phyloP scores from a whole-genome alignment of 2,329 filamentous ascomycete genomes.

The Aureobasidium uvarum region DNA sequence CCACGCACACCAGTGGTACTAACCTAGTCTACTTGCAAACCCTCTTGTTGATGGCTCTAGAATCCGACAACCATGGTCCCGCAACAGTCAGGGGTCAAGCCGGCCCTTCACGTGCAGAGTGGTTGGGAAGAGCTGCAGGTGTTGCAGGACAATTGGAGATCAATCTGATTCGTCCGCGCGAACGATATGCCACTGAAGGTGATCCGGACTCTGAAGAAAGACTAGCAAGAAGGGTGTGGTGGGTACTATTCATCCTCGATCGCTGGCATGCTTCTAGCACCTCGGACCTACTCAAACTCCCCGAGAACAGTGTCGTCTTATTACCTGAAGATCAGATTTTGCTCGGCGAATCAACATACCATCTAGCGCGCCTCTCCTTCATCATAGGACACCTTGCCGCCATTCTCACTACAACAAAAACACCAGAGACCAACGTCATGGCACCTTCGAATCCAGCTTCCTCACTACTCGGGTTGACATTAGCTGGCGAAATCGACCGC shows the following conservation, averaged over 20 bases:
- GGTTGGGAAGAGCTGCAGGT: conserved; percentile 65
- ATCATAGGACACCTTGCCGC: conserved; percentile 57
- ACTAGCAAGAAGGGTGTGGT: conserved; percentile 66
- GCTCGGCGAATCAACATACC: conserved; percentile 63
- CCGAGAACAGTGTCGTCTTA: conserved; percentile 60
- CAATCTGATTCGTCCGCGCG: conserved; percentile 48
- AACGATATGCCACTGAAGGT: conserved; percentile 45
- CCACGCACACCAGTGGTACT: conserved; percentile 43
- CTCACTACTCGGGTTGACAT: conserved; percentile 50
- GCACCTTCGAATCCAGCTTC: conserved; percentile 44
- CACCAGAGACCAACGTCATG: conserved; percentile 47
- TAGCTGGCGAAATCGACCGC: conserved; percentile 61
- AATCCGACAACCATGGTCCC: conserved; percentile 59
- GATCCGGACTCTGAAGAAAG: conserved; percentile 62
- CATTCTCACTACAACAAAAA: conserved; percentile 48
- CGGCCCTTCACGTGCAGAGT: conserved; percentile 51
- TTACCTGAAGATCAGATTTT: conserved; percentile 58
- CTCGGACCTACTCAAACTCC: conserved; percentile 61
- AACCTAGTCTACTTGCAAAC: conserved; percentile 63
- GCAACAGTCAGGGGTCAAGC: conserved; percentile 47
- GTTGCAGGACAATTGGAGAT: conserved; percentile 65
- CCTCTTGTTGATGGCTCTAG: conserved; percentile 63
- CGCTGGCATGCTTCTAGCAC: conserved; percentile 70
- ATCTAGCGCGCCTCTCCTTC: conserved; percentile 62
- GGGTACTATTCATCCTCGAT: conserved; percentile 68